These are phyloP conservation scores for Linderniella brevidens DNA, from an alignment of 257 asterid genomes.

Conservation along the genomic window DNA sequence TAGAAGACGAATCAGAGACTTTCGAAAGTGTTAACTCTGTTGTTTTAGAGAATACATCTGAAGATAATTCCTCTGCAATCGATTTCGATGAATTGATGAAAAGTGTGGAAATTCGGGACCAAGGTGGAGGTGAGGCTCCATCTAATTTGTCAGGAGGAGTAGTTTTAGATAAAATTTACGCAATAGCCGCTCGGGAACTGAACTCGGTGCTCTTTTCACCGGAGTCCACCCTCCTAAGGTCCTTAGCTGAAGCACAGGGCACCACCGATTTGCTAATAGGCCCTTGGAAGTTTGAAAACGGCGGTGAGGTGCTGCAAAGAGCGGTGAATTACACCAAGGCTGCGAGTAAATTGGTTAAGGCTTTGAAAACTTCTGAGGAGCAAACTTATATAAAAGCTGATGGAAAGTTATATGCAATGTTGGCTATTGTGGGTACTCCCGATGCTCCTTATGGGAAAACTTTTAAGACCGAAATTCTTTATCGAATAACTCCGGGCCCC, in stretches of 20 bases:
- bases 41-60: constrained; percentile 23
- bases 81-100: constrained; percentile 58
- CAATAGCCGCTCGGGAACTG: constrained; percentile 44
- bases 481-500: constrained; percentile 72
- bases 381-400: constrained; percentile 73
- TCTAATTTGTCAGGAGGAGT: constrained; percentile 64
- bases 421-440: constrained; percentile 66
- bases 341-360: constrained; percentile 60
- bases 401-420: constrained; percentile 52
- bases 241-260: constrained; percentile 49
- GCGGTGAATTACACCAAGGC: constrained; percentile 58
- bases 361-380: constrained; percentile 81
- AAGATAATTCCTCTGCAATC: constrained; percentile 29
- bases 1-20: constrained; percentile 16
- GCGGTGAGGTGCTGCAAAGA: constrained; percentile 48
- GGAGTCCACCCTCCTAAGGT: constrained; percentile 40
- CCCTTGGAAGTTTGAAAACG: constrained; percentile 68
- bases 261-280: constrained; percentile 58
- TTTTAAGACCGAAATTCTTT: constrained; percentile 68
- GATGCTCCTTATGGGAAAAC: constrained; percentile 89
- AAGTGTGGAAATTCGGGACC: constrained; percentile 47
- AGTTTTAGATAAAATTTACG: constrained; percentile 59
- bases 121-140: constrained; percentile 50
- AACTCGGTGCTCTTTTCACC: constrained; percentile 61
- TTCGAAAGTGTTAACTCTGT: constrained; percentile 27